Percentiles rank a stretch among this genome's conserved stretches.
Conservation (phyloP, 2,329 filamentous ascomycete species). For the Plectosphaerella cucumerina region DNA sequence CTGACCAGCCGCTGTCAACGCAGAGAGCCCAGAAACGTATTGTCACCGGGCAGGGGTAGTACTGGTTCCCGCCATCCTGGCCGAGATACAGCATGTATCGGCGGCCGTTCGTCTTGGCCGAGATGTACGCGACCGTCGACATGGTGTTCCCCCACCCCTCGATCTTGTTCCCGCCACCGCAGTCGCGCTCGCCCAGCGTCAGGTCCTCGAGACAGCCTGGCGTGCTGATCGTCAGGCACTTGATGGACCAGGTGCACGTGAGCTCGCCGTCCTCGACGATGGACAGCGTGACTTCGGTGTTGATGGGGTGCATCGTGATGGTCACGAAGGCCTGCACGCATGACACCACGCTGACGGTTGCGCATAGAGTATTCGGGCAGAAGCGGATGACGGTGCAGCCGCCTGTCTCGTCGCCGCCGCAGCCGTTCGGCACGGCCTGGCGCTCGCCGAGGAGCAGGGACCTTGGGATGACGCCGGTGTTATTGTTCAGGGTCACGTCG, state of each 20-base stretch:
- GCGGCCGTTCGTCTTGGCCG: background rate
- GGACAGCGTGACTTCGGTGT: constrained; percentile 1
- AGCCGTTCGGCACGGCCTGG: background rate
- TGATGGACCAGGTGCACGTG: background rate
- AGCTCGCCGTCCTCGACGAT: background rate
- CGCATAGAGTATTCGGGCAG: background rate
- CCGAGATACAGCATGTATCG: constrained; percentile 2
- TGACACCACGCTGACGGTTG: background rate
- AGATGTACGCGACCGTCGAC: background rate
- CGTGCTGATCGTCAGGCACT: background rate
- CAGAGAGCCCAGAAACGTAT: background rate
- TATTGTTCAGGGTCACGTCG: constrained; percentile 2
- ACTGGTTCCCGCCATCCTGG: background rate
- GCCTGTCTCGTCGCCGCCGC: background rate
- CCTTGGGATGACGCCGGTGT: background rate
- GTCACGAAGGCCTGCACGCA: constrained; percentile 4
- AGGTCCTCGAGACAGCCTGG: background rate
- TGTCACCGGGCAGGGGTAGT: background rate
- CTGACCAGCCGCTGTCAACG: too few species aligned
- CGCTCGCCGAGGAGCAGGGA: background rate
- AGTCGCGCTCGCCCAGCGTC: constrained; percentile 1
- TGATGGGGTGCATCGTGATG: constrained; percentile 2
- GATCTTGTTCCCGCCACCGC: constrained; percentile 3
- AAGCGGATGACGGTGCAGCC: background rate
- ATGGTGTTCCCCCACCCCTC: background rate